Percentiles rank a stretch among this genome's conserved stretches.
These are phyloP conservation scores for Clitopilus hobsonii DNA, from an alignment of 768 basidiomycete genomes.

Conservation along the genomic window DNA sequence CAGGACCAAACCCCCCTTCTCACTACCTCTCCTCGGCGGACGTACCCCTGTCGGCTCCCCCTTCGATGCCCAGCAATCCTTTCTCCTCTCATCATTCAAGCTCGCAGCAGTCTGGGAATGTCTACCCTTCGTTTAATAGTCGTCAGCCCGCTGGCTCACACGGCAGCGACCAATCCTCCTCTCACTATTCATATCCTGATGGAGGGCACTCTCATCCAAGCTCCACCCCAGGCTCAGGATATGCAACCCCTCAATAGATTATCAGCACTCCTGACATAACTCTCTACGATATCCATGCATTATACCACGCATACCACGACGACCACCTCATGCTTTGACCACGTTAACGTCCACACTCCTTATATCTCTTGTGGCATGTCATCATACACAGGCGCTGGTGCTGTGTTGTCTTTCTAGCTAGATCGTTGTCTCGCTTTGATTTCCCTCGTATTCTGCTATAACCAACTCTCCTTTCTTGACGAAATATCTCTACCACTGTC, in stretches of 20 bases:
- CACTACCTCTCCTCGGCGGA: conserved; percentile 32
- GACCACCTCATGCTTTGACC: not conserved
- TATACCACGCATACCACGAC: conserved; percentile 1
- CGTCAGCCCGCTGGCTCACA: conserved; percentile 20
- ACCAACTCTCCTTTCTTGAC: conserved; percentile 8
- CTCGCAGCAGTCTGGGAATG: conserved; percentile 23
- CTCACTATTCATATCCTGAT: conserved; percentile 25
- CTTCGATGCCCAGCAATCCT: conserved; percentile 42
- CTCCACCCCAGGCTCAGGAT: conserved; percentile 41
- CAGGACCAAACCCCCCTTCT: conserved; percentile 27
- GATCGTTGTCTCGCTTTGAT: conserved; percentile 10
- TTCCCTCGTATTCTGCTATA: conserved; percentile 11
- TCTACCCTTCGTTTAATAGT: conserved; percentile 31
- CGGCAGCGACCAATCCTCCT: conserved; percentile 16
- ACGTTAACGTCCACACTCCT: not conserved
- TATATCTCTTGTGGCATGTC: conserved; percentile 4
- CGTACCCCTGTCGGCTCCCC: conserved; percentile 49
- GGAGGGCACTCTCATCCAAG: conserved; percentile 33
- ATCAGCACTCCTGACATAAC: not conserved
- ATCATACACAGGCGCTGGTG: conserved; percentile 5
- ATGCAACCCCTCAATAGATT: conserved; percentile 37
- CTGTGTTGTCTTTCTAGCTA: conserved; percentile 5
- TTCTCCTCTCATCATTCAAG: conserved; percentile 30
- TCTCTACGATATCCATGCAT: conserved; percentile 1
- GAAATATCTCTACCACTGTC: conserved; percentile 11